phyloP scores from a whole-genome alignment of 31 red algal genomes.

The Odonthalia washingtoniensis region DNA sequence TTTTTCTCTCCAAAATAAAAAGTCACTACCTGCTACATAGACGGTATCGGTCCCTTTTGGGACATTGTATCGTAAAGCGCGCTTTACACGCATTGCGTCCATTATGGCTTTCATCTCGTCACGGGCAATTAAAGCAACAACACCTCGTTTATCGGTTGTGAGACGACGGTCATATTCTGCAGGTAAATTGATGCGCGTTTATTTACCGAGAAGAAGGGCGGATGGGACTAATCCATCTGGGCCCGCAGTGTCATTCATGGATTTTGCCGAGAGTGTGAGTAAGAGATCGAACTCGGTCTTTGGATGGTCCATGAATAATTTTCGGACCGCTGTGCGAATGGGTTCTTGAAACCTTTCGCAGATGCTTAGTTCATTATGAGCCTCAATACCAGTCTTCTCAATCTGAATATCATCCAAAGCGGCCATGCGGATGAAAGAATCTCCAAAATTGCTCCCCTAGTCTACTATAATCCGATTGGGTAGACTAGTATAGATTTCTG shows the following conservation, averaged over 20 bases:
- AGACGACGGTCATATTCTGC: background rate
- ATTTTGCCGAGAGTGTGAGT: constrained; percentile 29
- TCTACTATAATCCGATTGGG: constrained; percentile 35
- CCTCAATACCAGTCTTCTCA: too few species aligned
- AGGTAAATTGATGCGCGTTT: background rate
- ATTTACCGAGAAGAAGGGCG: constrained; percentile 36
- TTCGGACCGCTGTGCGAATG: constrained; percentile 37
- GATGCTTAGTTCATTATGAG: constrained; percentile 1
- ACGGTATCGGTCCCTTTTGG: too few species aligned
- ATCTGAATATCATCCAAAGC: too few species aligned
- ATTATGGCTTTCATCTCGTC: too few species aligned
- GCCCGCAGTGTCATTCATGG: constrained; percentile 38
- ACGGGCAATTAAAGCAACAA: too few species aligned
- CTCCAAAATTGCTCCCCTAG: constrained; percentile 32
- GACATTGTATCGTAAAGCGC: too few species aligned
- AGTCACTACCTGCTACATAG: too few species aligned
- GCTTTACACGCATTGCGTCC: too few species aligned
- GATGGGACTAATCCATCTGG: constrained; percentile 46
- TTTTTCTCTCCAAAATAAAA: too few species aligned
- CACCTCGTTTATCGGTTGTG: too few species aligned
- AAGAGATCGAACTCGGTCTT: too few species aligned
- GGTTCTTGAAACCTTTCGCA: constrained; percentile 49
- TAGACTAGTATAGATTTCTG: constrained; percentile 27
- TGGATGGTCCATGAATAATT: constrained; percentile 20
- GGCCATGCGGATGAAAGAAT: too few species aligned